These are phyloP conservation scores for Gossypium mustelinum DNA, from an alignment of 345 rosid genomes.

Conservation along the genomic window DNA sequence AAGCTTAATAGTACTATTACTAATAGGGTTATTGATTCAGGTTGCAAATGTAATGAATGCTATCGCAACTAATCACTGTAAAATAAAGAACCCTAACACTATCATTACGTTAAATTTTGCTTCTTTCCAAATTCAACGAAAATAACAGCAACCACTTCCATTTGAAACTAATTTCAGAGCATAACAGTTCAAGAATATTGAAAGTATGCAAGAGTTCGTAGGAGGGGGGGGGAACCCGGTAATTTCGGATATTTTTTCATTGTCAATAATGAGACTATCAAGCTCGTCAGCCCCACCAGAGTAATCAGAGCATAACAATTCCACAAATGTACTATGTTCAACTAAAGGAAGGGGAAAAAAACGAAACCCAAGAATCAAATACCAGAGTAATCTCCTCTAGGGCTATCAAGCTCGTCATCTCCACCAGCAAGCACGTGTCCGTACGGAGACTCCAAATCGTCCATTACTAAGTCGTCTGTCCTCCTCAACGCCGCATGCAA, in stretches of 20 bases:
- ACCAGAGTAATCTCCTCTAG: constrained; percentile 38
- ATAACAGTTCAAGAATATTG: not conserved
- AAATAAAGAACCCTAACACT: not conserved
- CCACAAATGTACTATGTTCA: not conserved
- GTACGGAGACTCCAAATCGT: constrained; percentile 56
- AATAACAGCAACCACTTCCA: not conserved
- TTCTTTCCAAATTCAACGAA: not conserved
- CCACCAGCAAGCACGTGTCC: constrained; percentile 45
- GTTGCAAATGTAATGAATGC: not conserved
- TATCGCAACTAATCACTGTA: not conserved
- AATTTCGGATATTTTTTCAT: not conserved
- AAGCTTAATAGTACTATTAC: not conserved
- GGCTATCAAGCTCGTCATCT: constrained; percentile 32
- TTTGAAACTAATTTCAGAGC: not conserved
- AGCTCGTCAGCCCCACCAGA: too few species aligned
- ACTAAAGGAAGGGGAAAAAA: not conserved
- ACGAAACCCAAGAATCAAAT: constrained; percentile 22
- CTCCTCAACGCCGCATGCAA: constrained; percentile 53
- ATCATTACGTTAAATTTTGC: not conserved
- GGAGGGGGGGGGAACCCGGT: not conserved
- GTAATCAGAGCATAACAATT: not conserved
- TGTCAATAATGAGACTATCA: constrained; percentile 1
- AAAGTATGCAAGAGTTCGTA: not conserved
- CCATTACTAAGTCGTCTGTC: constrained; percentile 64
- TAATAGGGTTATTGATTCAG: not conserved